phyloP scores from a whole-genome alignment of 139 green algal genomes.

The Chlamydomonas asymmetrica region DNA sequence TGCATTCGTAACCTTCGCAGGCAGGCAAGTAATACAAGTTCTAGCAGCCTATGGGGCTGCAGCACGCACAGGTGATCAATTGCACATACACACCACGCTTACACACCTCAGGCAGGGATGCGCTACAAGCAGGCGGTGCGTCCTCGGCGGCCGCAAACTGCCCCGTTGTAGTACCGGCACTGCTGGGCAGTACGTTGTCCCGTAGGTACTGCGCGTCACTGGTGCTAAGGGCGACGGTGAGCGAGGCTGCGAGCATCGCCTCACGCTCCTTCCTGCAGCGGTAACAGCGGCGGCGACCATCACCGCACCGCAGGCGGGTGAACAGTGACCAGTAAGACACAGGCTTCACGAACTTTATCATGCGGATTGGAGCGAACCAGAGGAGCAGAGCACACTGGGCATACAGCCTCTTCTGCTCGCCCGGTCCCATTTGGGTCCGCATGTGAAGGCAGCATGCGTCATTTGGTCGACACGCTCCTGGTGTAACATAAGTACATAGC shows the following conservation, averaged over 20 bases:
- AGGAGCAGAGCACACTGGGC: no score
- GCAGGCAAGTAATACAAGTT: background rate
- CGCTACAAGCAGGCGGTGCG: no score
- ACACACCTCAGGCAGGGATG: background rate
- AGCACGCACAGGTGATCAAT: background rate
- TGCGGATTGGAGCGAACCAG: background rate
- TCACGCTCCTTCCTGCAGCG: slow-evolving; percentile 34
- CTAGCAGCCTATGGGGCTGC: background rate
- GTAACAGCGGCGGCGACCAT: no score
- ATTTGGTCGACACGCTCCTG: no score
- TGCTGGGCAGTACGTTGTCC: background rate
- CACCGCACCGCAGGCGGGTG: no score
- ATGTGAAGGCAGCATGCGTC: background rate
- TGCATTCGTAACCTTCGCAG: background rate
- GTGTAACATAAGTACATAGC: no score
- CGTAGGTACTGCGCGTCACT: slow-evolving; percentile 55
- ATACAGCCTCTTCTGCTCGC: background rate
- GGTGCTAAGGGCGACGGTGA: slow-evolving; percentile 52
- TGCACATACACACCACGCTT: background rate
- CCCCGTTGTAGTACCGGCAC: background rate
- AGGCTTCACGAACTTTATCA: background rate
- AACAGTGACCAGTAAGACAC: background rate
- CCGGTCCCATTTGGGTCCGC: background rate
- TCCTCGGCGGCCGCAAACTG: background rate
- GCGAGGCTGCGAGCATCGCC: slow-evolving; percentile 26